Conservation (phyloP, 2,329 filamentous ascomycete species). For the Hymenoscyphus occultus region DNA sequence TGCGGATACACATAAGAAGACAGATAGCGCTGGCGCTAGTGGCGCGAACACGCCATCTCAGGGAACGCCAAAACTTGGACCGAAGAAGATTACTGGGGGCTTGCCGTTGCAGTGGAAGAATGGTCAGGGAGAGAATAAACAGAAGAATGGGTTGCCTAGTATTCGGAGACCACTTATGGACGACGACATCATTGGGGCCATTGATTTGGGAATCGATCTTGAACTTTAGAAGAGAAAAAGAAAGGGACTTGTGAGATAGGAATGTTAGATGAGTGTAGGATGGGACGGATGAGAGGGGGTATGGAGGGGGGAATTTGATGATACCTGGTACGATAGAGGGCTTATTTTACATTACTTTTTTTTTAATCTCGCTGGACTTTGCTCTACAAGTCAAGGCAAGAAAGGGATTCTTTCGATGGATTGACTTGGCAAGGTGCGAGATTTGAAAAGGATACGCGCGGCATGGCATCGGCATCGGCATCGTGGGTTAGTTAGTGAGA, state of each 20-base stretch:
- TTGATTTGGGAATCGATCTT: constrained; percentile 91
- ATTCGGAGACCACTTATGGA: constrained; percentile 81
- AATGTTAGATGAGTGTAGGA: background rate
- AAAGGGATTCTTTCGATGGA: background rate
- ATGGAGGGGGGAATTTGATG: background rate
- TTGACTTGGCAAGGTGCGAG: too few relatives aligned
- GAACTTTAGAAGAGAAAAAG: constrained; percentile 45
- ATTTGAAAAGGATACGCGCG: too few relatives aligned
- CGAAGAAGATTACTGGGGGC: constrained; percentile 40
- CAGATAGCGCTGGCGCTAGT: constrained; percentile 49
- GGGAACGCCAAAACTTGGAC: constrained; percentile 43
- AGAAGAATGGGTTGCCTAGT: constrained; percentile 58
- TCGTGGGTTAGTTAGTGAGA: too few relatives aligned
- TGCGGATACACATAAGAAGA: constrained; percentile 48
- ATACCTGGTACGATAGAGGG: background rate
- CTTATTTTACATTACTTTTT: background rate
- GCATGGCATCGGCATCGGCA: too few relatives aligned
- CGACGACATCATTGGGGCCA: constrained; percentile 84
- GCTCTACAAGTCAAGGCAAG: background rate
- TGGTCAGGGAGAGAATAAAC: constrained; percentile 35
- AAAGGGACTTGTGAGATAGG: background rate
- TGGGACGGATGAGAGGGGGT: background rate
- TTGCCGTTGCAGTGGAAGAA: constrained; percentile 50
- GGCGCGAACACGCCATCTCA: constrained; percentile 49
- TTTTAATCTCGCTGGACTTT: background rate